Evolutionary conservation across 352 stramenopile genomes (phyloP).

Genomic region (Phytophthora foliorum): DNA sequence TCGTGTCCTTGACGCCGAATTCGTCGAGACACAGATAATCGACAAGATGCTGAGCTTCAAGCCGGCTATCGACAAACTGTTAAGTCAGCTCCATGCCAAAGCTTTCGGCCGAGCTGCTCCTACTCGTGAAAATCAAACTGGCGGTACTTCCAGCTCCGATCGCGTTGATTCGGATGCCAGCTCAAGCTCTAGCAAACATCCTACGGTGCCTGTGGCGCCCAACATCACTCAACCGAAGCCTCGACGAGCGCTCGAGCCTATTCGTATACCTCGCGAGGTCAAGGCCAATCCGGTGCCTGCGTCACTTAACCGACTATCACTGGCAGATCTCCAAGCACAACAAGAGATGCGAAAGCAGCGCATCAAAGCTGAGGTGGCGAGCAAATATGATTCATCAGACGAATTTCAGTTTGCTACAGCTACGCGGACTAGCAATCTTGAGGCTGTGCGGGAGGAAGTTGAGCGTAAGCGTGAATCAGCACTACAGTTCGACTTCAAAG

Average conservation of each 20-base stretch:
- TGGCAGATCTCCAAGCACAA: conserved; percentile 72
- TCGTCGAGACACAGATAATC: conserved; percentile 83
- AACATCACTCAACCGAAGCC: conserved; percentile 91
- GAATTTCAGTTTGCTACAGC: conserved; percentile 87
- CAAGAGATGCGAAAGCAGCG: conserved; percentile 60
- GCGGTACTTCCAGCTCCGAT: background rate
- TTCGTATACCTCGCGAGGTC: conserved; percentile 81
- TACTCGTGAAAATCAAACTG: conserved; percentile 3
- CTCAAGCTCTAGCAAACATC: conserved; percentile 51
- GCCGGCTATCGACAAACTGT: conserved; percentile 45
- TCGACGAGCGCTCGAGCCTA: conserved; percentile 70
- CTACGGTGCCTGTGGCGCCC: conserved; percentile 77
- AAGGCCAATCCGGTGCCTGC: conserved; percentile 77
- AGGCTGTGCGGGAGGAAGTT: conserved; percentile 69
- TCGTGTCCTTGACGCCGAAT: conserved; percentile 84
- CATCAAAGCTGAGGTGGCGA: conserved; percentile 66
- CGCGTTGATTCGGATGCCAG: background rate
- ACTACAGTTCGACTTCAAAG: conserved; percentile 83
- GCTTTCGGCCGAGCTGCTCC: conserved; percentile 62
- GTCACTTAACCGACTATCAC: conserved; percentile 69
- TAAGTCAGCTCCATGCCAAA: conserved; percentile 72
- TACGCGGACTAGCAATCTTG: conserved; percentile 73
- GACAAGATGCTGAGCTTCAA: conserved; percentile 63
- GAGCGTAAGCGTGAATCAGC: conserved; percentile 69
- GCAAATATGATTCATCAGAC: conserved; percentile 81